Conservation (phyloP, 805 yeast genomes). For the Starmerella geochares region DNA sequence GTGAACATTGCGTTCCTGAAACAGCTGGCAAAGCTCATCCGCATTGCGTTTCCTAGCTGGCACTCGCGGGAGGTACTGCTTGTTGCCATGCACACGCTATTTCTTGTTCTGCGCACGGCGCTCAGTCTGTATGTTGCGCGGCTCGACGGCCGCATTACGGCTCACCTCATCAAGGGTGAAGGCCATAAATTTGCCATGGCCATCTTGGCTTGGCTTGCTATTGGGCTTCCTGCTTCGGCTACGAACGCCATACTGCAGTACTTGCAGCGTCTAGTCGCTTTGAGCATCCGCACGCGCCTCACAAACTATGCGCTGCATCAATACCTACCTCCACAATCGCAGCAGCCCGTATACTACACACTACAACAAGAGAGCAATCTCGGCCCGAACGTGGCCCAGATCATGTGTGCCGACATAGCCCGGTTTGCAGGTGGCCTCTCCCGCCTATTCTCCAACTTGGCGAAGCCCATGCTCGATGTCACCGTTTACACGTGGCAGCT, state of each 20-base stretch:
- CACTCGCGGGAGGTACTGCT: constrained; percentile 30
- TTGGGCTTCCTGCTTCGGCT: constrained; percentile 78
- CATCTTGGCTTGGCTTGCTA: constrained; percentile 63
- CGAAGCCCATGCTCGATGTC: constrained; percentile 75
- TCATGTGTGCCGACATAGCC: constrained; percentile 70
- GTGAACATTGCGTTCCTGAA: constrained; percentile 29
- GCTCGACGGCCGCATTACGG: constrained; percentile 75
- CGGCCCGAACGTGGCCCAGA: constrained; percentile 67
- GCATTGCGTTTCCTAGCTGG: constrained; percentile 31
- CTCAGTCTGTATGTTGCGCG: constrained; percentile 74
- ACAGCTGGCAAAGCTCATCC: constrained; percentile 27
- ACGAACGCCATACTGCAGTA: constrained; percentile 55
- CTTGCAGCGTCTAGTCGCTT: constrained; percentile 33
- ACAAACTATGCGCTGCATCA: constrained; percentile 55
- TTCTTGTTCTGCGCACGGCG: constrained; percentile 58
- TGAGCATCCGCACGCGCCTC: constrained; percentile 48
- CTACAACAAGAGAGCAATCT: constrained; percentile 45
- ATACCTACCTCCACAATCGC: constrained; percentile 38
- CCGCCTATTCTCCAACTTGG: constrained; percentile 65
- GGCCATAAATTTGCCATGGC: constrained; percentile 55
- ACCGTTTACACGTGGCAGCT: constrained; percentile 71
- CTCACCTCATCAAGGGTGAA: constrained; percentile 62
- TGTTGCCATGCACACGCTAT: constrained; percentile 44
- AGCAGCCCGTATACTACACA: constrained; percentile 60
- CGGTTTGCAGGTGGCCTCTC: constrained; percentile 64